Percentiles rank a stretch among this genome's conserved stretches.
Evolutionary conservation across 148 eudicot species (phyloP).

Genomic region (Fagopyrum homotropicum): DNA sequence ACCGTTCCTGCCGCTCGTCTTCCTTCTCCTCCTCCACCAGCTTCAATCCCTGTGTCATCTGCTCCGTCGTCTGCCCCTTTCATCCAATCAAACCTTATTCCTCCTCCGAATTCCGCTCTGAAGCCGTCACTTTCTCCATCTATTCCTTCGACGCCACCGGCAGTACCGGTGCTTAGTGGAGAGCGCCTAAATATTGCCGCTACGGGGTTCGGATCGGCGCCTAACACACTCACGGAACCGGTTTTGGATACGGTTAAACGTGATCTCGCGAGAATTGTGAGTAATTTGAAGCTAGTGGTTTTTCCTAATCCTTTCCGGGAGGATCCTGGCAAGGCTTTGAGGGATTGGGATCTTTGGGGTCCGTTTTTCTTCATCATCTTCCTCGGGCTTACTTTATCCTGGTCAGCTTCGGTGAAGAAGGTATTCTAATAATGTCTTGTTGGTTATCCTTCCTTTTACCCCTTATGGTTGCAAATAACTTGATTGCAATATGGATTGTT

Average conservation of each 20-base stretch:
- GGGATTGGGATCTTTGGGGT: constrained; percentile 99
- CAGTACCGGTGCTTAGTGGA: neutral
- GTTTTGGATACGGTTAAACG: constrained; percentile 94
- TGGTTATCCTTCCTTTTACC: neutral
- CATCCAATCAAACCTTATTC: constrained; percentile 37
- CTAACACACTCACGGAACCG: constrained; percentile 85
- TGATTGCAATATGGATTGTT: neutral
- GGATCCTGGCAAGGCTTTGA: constrained; percentile 88
- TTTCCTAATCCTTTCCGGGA: constrained; percentile 87
- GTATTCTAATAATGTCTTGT: constrained; percentile 17
- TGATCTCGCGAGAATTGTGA: constrained; percentile 78
- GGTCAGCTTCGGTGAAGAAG: constrained; percentile 98
- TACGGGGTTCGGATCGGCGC: constrained; percentile 53
- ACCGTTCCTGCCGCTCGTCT: constrained; percentile 61
- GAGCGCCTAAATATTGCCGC: constrained; percentile 15
- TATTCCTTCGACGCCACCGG: constrained; percentile 16
- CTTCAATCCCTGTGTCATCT: constrained; percentile 54
- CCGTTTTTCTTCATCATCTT: constrained; percentile 96
- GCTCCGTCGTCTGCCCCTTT: constrained; percentile 28
- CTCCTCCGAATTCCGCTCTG: constrained; percentile 7
- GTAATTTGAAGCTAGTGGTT: constrained; percentile 90
- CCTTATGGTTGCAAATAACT: neutral
- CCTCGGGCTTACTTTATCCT: constrained; percentile 80
- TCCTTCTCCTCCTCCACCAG: constrained; percentile 51
- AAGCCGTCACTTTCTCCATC: constrained; percentile 14